Evolutionary conservation across 108 stramenopile genomes (phyloP), one percentile per base, ranked within the genome.

Genomic region (Tribonema minus): DNA sequence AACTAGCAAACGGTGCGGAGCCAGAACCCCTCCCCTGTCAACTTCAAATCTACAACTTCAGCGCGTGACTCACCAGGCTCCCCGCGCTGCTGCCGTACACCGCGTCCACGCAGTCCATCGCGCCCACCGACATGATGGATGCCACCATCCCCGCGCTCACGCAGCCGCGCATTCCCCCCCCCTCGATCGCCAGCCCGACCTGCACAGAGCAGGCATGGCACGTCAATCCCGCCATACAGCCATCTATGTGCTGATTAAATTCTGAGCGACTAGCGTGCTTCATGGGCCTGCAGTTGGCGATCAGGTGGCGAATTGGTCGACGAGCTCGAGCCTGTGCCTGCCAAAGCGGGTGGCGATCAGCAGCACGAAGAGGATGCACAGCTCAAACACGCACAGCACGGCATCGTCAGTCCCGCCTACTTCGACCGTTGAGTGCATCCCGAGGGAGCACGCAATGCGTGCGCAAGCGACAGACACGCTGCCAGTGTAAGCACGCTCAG

Each of bases 121-220:
- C 79, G 15, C 94, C 94, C 9, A 95, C 75, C 61, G 93, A 82
- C 72, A 89, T 82, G 5, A 97, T 73, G 0, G 94, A 92, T 54
- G 91, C 88, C 7, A 92, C 89, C 94, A 95, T 95, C 33, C 96
- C 96, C 12, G 94, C 96, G 0, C 91, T 89, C 27, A 97, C 88
- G 66, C 93, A 97, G 30, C 96, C 96, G 31, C 96, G 73, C 96
- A 97, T 97, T 4, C 96, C 96, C 3, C 96, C 96, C 12, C 96
- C 96, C 81, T 97, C 96, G 54, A 97, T 85, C 23, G 91, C 90
- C 32, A 97, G 84, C 4, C 93, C 96, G 33, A 97, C 84, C 64
- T 91, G 85, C 28, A 31, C 2, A 2, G 4, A 27, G 63, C 7
- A 30, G 63, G 12, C 20, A 32, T 3, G 0, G 29, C 31, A 64